A percentile compares a stretch with the other conserved stretches of the same genome.
These are phyloP conservation scores for Kalmanozyma brasiliensis DNA, from an alignment of 1,284 basidiomycete species.

Conservation along the genomic window DNA sequence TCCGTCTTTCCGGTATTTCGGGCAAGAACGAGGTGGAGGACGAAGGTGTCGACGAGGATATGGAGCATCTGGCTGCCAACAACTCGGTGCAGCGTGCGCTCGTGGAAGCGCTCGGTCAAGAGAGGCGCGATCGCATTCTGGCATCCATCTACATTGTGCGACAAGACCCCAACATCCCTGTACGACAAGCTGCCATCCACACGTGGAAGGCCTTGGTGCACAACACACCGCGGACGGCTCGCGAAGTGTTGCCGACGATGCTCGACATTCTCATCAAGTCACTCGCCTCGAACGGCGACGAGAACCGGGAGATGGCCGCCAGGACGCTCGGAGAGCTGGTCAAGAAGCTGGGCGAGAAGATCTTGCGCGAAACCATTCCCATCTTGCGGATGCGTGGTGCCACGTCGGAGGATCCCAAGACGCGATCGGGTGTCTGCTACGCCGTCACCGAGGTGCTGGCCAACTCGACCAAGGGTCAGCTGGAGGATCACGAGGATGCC, in stretches of 20 bases:
- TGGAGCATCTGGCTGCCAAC: constrained; percentile 75
- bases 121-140: constrained; percentile 88
- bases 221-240: constrained; percentile 76
- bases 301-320: constrained; percentile 85
- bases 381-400: constrained; percentile 76
- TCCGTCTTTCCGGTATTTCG: constrained; percentile 97
- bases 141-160: constrained; percentile 91
- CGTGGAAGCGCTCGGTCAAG: constrained; percentile 85
- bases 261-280: constrained; percentile 75
- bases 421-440: constrained; percentile 87
- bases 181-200: constrained; percentile 90
- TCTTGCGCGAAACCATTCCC: constrained; percentile 84
- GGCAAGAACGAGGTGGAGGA: constrained; percentile 80
- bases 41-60: constrained; percentile 69
- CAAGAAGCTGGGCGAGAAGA: constrained; percentile 94
- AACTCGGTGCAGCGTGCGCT: constrained; percentile 76
- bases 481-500: constrained; percentile 88
- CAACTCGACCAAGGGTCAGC: constrained; percentile 83
- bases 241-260: constrained; percentile 86
- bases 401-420: constrained; percentile 77
- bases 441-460: constrained; percentile 89
- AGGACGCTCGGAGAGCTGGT: constrained; percentile 77
- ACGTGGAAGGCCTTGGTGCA: constrained; percentile 99
- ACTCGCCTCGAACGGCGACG: constrained; percentile 80
- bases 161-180: constrained; percentile 89